Evolutionary conservation across 306 rosid genomes (phyloP), one percentile per base, ranked within the genome.

Genomic region (Nissolia schottii): DNA sequence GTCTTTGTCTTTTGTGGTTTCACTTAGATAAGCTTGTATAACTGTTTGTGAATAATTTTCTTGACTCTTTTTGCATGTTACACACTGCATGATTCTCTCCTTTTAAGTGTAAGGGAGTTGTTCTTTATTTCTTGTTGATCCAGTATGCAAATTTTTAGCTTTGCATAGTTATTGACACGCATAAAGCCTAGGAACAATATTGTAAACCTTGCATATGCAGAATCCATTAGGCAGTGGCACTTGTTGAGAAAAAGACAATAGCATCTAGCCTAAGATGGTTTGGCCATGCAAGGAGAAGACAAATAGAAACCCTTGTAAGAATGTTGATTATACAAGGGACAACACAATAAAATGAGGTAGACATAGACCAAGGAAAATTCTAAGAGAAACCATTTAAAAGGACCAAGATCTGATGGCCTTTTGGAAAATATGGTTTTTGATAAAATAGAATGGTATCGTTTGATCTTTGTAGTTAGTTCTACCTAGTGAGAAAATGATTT

Each of bases 1-100:
- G 82, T 45, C 43, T 62, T 76, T 68, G 37, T 73, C 31, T 74
- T 73, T 73, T 48, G 16, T 28, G 40, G 46, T 59, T 67, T 73
- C 46, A 40, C 48, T 20, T 20, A 61, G 77, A 77, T 45, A 60
- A 66, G 43, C 72, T 56, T 55, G 84, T 29, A 61, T 53, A 67
- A 49, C 51, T 37, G 40, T 72, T 68, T 65, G 54, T 53, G 62
- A 53, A 65, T 56, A 55, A 35, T 28, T 74, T 51, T 49, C 25
- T 19, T 51, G 60, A 62, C 14, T 40, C 60, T n/a, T 67, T 25
- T 59, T 11, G 25, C 64, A 28, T 60, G 25, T 34, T 54, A 32
- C 66, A 29, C 41, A 57, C 37, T 61, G 22, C 15, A 27, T 43
- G 55, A 25, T 51, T 45, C 4, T 51, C n/a, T 45, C 41, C 6